phyloP scores from a whole-genome alignment of 352 stramenopile genomes.

The Elongisporangium undulatum region DNA sequence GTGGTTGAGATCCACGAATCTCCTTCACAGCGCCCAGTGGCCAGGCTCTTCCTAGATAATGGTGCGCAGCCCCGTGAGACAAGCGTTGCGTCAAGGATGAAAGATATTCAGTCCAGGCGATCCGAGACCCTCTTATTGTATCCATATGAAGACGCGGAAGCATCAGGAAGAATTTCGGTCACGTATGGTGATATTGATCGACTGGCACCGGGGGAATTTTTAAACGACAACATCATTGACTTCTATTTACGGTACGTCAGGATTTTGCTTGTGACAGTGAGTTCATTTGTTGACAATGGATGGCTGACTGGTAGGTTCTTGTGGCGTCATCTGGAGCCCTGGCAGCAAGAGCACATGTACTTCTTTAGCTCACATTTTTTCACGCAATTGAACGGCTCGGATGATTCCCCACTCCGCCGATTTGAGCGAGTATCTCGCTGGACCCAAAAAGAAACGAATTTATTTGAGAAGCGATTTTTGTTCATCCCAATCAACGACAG shows the following conservation, averaged over 20 bases:
- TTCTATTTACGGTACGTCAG: constrained; percentile 86
- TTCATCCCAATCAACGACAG: constrained; percentile 90
- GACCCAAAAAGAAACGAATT: constrained; percentile 78
- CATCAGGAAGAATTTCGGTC: constrained; percentile 55
- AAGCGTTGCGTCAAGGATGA: background rate
- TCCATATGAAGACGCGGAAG: constrained; percentile 52
- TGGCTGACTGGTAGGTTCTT: constrained; percentile 35
- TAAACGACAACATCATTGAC: constrained; percentile 93
- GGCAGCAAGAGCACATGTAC: constrained; percentile 71
- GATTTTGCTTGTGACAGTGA: background rate
- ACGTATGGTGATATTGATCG: constrained; percentile 85
- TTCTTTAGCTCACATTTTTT: constrained; percentile 97
- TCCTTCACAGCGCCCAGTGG: background rate
- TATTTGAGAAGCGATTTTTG: constrained; percentile 85
- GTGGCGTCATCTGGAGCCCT: constrained; percentile 57
- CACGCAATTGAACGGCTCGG: constrained; percentile 78
- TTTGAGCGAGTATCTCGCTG: constrained; percentile 63
- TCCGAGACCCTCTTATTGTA: constrained; percentile 36
- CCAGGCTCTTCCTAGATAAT: background rate
- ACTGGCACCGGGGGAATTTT: constrained; percentile 87
- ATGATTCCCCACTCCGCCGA: constrained; percentile 22
- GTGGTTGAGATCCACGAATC: background rate
- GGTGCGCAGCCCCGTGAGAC: background rate
- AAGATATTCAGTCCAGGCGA: background rate
- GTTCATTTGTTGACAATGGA: background rate